Evolutionary conservation across 2,329 filamentous ascomycete genomes (phyloP).

Genomic region (Hypomyces perniciosus): DNA sequence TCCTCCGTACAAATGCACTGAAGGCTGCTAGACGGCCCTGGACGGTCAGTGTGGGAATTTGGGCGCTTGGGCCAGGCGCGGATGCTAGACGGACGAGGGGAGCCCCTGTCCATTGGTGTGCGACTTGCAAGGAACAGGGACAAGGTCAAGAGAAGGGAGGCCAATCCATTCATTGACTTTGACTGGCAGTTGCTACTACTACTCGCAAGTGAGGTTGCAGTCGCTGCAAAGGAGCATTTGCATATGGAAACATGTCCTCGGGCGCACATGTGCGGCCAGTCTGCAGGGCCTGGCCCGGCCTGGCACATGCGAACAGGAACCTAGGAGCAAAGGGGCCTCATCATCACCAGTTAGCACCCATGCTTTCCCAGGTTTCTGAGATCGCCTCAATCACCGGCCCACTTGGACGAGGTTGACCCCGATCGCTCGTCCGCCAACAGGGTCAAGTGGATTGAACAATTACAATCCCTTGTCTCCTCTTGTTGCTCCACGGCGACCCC

Average conservation of each 20-base stretch:
- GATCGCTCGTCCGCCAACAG: conserved; percentile 12
- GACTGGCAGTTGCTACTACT: neutral
- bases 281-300: neutral
- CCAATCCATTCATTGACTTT: neutral
- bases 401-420: conserved; percentile 10
- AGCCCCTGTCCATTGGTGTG: neutral
- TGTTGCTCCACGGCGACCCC: conserved; percentile 5
- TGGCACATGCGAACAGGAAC: no score
- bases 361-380: conserved; percentile 11
- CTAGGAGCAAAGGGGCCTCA: no score
- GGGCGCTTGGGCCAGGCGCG: conserved; percentile 8
- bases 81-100: conserved; percentile 6
- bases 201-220: neutral
- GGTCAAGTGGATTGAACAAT: conserved; percentile 11
- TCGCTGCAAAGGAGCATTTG: neutral
- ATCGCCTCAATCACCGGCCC: conserved; percentile 13
- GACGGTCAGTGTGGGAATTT: neutral
- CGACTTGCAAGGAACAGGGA: neutral
- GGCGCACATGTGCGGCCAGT: neutral
- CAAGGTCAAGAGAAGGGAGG: neutral
- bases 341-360: neutral
- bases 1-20: neutral
- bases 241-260: neutral
- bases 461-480: conserved; percentile 8
- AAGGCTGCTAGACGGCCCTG: conserved; percentile 6